Conservation (phyloP, 805 yeast species). For the Tetrapisispora phaffii region DNA sequence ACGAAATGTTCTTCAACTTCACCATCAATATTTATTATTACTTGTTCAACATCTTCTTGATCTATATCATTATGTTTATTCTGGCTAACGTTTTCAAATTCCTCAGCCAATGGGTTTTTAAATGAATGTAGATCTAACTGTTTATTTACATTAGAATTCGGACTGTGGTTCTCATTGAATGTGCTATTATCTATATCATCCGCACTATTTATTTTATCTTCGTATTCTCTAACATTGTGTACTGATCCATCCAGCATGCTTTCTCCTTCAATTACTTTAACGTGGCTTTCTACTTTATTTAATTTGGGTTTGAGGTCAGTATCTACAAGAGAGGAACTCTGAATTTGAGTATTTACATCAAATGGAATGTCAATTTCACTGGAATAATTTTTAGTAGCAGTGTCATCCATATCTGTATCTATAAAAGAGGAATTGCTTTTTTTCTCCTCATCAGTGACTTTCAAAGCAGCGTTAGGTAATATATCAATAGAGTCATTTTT, state of each 20-base stretch:
- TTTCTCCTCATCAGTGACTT: not conserved
- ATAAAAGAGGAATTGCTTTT: not conserved
- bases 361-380: conserved; percentile 2
- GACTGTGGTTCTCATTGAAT: not conserved
- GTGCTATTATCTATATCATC: no score
- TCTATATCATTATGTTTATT: no score
- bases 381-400: not conserved
- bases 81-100: not conserved
- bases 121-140: not conserved
- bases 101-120: not conserved
- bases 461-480: not conserved
- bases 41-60: conserved; percentile 3
- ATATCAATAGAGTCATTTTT: not conserved
- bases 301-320: not conserved
- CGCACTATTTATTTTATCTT: not conserved
- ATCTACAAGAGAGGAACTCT: not conserved
- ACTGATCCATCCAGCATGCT: not conserved
- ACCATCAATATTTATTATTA: conserved; percentile 20
- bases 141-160: not conserved
- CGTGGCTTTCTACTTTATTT: not conserved
- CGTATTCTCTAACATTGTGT: no score
- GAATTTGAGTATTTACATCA: not conserved
- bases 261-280: not conserved
- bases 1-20: conserved; percentile 14
- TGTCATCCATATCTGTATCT: not conserved